phyloP scores from a whole-genome alignment of 106 monocot species.

The Dioscorea dumetorum region DNA sequence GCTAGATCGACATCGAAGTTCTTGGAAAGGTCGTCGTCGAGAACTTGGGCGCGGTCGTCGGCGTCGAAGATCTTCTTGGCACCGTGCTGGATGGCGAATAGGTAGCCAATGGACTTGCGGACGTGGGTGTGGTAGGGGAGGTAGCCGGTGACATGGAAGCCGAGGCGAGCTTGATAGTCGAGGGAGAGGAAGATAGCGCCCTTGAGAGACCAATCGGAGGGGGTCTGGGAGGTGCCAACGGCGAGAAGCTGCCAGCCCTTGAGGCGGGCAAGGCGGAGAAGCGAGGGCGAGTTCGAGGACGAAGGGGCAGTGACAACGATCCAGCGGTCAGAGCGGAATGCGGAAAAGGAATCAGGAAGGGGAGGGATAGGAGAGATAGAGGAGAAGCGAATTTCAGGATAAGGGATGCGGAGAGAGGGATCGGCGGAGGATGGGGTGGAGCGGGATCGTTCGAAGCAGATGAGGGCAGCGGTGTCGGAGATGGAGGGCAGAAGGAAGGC shows the following conservation, averaged over 20 bases:
- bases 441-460: slow-evolving; percentile 46
- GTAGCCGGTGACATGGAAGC: slow-evolving; percentile 52
- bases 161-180: slow-evolving; percentile 69
- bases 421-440: slow-evolving; percentile 13
- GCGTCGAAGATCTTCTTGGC: slow-evolving; percentile 79
- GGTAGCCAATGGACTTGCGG: slow-evolving; percentile 63
- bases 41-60: slow-evolving; percentile 72
- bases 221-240: slow-evolving; percentile 64
- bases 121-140: slow-evolving; percentile 52
- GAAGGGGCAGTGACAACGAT: slow-evolving; percentile 55
- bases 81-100: slow-evolving; percentile 81
- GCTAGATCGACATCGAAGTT: slow-evolving; percentile 68
- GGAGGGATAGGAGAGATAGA: slow-evolving; percentile 33
- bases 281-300: slow-evolving; percentile 23
- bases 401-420: slow-evolving; percentile 12
- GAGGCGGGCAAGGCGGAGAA: slow-evolving; percentile 38
- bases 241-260: slow-evolving; percentile 85
- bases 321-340: slow-evolving; percentile 70
- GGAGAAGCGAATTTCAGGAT: slow-evolving; percentile 42
- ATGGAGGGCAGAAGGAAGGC: slow-evolving; percentile 47
- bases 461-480: slow-evolving; percentile 41
- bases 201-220: slow-evolving; percentile 59
- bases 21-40: slow-evolving; percentile 41
- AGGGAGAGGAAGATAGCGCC: slow-evolving; percentile 84
- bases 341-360: slow-evolving; percentile 30